Conservation (phyloP, 441 rosid genomes). For the Populus tomentosa region DNA sequence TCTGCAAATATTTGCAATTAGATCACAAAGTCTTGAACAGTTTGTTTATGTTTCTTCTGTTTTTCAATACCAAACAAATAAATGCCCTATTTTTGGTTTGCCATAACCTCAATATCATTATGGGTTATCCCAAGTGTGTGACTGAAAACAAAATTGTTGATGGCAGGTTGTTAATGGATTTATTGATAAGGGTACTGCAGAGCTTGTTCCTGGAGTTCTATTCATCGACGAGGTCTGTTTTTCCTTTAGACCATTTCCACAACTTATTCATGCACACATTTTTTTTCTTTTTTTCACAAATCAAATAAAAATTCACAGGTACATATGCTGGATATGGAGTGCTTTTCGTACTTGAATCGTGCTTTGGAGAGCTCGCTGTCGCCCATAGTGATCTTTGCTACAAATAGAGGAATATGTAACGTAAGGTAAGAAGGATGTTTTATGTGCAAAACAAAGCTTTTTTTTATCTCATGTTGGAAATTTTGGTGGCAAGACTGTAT, state of each 20-base stretch:
- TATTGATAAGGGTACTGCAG: constrained; percentile 95
- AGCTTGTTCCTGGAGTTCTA: constrained; percentile 95
- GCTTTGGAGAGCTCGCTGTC: constrained; percentile 94
- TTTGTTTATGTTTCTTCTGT: neutral
- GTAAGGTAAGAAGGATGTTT: constrained; percentile 55
- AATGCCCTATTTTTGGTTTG: neutral
- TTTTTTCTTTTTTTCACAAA: neutral
- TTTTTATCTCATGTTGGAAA: neutral
- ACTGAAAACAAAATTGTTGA: constrained; percentile 12
- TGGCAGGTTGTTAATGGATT: constrained; percentile 90
- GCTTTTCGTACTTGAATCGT: constrained; percentile 92
- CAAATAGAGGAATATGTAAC: constrained; percentile 93
- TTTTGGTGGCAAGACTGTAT: neutral
- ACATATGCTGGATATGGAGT: constrained; percentile 99
- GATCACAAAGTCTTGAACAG: neutral
- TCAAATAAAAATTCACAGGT: constrained; percentile 47
- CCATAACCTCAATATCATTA: neutral
- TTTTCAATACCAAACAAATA: neutral
- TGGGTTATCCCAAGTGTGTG: neutral
- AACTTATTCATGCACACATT: neutral
- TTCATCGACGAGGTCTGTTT: constrained; percentile 84
- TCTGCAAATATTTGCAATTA: neutral
- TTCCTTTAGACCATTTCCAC: constrained; percentile 3
- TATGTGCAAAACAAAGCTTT: neutral
- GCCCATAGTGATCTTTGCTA: constrained; percentile 95